Percentiles rank a stretch among this genome's conserved stretches.
These are phyloP conservation scores for Primulina huaijiensis DNA, from an alignment of 257 asterid genomes.

Conservation along the genomic window DNA sequence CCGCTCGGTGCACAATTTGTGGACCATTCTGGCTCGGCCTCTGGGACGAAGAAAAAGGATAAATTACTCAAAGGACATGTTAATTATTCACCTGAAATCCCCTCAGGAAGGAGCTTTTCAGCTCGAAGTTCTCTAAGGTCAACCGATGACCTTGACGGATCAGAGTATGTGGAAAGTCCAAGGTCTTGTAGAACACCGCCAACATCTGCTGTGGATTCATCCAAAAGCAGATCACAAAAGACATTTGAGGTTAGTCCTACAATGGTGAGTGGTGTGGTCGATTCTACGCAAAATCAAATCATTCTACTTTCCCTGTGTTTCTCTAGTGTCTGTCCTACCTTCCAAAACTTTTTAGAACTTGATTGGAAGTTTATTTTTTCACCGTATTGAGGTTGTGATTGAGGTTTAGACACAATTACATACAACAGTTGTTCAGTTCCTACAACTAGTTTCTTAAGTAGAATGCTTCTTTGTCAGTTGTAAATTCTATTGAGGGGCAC, in stretches of 20 bases:
- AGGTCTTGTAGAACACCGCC: conserved; percentile 67
- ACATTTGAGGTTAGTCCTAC: conserved; percentile 57
- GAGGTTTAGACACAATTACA: conserved; percentile 16
- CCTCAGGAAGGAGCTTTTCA: conserved; percentile 46
- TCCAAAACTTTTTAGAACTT: not conserved
- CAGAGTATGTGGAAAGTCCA: conserved; percentile 60
- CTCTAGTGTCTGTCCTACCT: not conserved
- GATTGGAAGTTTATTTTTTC: not conserved
- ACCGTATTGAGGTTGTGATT: conserved; percentile 3
- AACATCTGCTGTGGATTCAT: conserved; percentile 65
- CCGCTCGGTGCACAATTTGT: conserved; percentile 64
- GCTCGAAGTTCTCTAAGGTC: conserved; percentile 67
- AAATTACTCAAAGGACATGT: conserved; percentile 44
- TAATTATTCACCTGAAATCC: conserved; percentile 73
- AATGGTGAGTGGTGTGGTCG: conserved; percentile 49
- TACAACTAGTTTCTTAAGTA: conserved; percentile 8
- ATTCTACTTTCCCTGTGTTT: conserved; percentile 1
- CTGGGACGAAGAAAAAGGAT: conserved; percentile 72
- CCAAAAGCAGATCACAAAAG: conserved; percentile 65
- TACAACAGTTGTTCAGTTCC: conserved; percentile 5
- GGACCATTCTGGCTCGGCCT: conserved; percentile 59
- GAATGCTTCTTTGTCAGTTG: not conserved
- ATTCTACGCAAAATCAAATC: conserved; percentile 12
- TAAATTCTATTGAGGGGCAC: conserved; percentile 22
- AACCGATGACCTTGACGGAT: conserved; percentile 59